A percentile compares a stretch with the other conserved stretches of the same genome.
Conservation (phyloP, 352 stramenopile species). For the Thalassiosira tumida region DNA sequence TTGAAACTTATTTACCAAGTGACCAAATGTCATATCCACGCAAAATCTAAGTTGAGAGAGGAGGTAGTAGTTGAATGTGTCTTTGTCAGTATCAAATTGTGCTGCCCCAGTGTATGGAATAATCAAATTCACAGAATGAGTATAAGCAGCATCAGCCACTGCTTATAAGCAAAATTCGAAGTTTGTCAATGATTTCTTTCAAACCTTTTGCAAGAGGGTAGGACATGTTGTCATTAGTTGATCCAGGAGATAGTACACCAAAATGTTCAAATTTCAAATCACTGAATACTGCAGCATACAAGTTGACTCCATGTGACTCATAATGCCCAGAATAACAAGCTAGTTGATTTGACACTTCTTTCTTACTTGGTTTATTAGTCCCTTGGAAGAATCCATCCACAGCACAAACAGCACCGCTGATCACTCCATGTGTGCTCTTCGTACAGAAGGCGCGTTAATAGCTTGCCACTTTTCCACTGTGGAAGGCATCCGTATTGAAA, state of each 20-base stretch:
- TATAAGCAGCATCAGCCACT: constrained; percentile 33
- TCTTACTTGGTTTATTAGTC: constrained; percentile 51
- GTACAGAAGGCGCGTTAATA: background rate
- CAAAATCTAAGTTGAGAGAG: constrained; percentile 83
- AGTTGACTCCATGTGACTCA: constrained; percentile 64
- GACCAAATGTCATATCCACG: constrained; percentile 85
- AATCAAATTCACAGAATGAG: background rate
- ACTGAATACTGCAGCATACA: constrained; percentile 43
- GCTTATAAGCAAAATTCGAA: background rate
- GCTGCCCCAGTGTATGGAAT: too few species aligned
- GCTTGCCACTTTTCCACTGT: constrained; percentile 27
- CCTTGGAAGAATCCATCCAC: constrained; percentile 67
- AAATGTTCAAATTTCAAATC: constrained; percentile 39
- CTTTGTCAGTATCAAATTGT: too few species aligned
- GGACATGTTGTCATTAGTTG: constrained; percentile 45
- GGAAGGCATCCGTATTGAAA: constrained; percentile 37
- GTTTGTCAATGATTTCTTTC: constrained; percentile 13
- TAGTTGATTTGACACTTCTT: constrained; percentile 60
- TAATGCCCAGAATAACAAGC: constrained; percentile 80
- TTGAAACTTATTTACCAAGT: constrained; percentile 66
- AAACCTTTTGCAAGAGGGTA: constrained; percentile 11
- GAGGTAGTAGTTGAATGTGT: constrained; percentile 79
- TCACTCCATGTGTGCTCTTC: constrained; percentile 1
- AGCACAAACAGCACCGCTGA: constrained; percentile 44
- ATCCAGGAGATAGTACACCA: constrained; percentile 56